These are phyloP conservation scores for Candida manassasensis DNA, from an alignment of 805 yeast genomes.

Conservation along the genomic window DNA sequence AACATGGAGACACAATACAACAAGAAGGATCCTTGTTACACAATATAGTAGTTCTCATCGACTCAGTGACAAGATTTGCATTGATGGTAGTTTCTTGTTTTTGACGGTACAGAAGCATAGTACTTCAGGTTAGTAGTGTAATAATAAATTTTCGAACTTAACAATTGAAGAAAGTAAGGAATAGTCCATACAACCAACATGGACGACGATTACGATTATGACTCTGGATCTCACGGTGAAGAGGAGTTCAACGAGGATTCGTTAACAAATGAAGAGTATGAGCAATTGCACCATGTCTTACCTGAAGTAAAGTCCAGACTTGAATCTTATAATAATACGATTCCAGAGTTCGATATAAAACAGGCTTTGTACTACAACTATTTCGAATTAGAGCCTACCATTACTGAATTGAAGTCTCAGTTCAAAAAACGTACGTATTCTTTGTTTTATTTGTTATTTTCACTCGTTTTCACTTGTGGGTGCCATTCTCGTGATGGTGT, in stretches of 20 bases:
- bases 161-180: too few species aligned
- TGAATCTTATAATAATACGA: constrained; percentile 36
- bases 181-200: not conserved
- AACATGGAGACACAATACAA: too few species aligned
- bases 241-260: constrained; percentile 36
- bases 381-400: constrained; percentile 48
- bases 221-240: constrained; percentile 14
- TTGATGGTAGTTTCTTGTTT: too few species aligned
- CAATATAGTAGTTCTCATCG: too few species aligned
- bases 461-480: constrained; percentile 4
- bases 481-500: not conserved
- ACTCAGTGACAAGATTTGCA: too few species aligned
- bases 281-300: constrained; percentile 37
- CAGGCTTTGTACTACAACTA: constrained; percentile 58
- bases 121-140: too few species aligned
- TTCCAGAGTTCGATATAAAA: constrained; percentile 48
- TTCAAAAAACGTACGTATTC: constrained; percentile 46
- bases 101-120: too few species aligned
- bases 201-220: constrained; percentile 11
- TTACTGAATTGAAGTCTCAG: constrained; percentile 40
- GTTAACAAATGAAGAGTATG: constrained; percentile 37
- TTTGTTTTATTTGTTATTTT: constrained; percentile 6
- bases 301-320: constrained; percentile 40
- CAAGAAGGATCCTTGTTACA: too few species aligned
- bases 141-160: too few species aligned